These are phyloP conservation scores for Apophysomyces variabilis DNA, from an alignment of 371 early-diverging fungal species.

Conservation along the genomic window DNA sequence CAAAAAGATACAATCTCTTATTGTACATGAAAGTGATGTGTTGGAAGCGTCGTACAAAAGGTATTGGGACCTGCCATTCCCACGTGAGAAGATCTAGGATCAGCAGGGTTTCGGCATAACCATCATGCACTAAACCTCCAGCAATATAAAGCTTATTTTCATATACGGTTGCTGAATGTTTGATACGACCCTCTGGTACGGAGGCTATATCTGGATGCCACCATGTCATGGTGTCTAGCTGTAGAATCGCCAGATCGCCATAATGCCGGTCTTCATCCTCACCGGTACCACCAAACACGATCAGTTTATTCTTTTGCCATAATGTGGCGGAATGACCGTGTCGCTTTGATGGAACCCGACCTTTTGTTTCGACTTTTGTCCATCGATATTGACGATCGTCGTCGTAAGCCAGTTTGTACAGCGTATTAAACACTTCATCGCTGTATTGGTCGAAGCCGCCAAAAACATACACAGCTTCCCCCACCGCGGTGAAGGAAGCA, in stretches of 20 bases:
- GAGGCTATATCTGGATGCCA: slow-evolving; percentile 48
- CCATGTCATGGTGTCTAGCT: slow-evolving; percentile 65
- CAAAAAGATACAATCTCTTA: slow-evolving; percentile 63
- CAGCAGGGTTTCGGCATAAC: slow-evolving; percentile 53
- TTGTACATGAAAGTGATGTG: slow-evolving; percentile 62
- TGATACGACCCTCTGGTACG: slow-evolving; percentile 55
- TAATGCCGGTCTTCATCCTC: slow-evolving; percentile 54
- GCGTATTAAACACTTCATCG: slow-evolving; percentile 67
- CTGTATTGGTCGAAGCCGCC: slow-evolving; percentile 73
- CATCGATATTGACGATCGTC: slow-evolving; percentile 52
- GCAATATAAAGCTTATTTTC: slow-evolving; percentile 65
- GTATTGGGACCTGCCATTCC: slow-evolving; percentile 62
- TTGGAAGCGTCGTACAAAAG: slow-evolving; percentile 57
- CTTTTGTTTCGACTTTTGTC: slow-evolving; percentile 53
- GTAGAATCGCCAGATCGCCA: slow-evolving; percentile 60
- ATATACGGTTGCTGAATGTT: slow-evolving; percentile 67
- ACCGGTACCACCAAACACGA: slow-evolving; percentile 69
- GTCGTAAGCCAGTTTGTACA: slow-evolving; percentile 44
- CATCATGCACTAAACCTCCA: slow-evolving; percentile 51
- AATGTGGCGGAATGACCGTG: slow-evolving; percentile 66
- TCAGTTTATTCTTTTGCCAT: slow-evolving; percentile 59
- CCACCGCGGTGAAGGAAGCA: slow-evolving; percentile 57
- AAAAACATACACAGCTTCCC: slow-evolving; percentile 54
- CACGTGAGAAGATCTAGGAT: slow-evolving; percentile 62
- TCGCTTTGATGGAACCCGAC: slow-evolving; percentile 55